Evolutionary conservation across 2,329 filamentous ascomycete genomes (phyloP).

Genomic region (Venturia asperata): DNA sequence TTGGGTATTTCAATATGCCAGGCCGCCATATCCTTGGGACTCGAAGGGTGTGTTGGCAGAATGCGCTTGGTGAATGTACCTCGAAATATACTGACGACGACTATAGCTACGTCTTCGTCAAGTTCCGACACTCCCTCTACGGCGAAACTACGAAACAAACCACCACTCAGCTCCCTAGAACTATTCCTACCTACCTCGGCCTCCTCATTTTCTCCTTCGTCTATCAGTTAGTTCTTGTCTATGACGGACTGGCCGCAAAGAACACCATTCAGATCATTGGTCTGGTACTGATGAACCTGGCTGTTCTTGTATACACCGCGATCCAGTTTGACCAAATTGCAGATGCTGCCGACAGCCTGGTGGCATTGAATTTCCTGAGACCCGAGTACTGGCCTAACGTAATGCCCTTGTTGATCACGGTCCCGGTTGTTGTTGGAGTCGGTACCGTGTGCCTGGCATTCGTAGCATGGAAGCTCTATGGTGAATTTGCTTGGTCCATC

Average conservation of each 20-base stretch:
- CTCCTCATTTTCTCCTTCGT: conserved; percentile 97
- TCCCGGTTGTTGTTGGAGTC: conserved; percentile 75
- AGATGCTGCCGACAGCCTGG: conserved; percentile 58
- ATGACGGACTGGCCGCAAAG: conserved; percentile 87
- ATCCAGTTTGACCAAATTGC: conserved; percentile 89
- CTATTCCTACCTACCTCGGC: conserved; percentile 91
- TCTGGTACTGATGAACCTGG: conserved; percentile 84
- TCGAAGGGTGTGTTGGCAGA: conserved; percentile 66
- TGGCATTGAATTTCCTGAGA: conserved; percentile 40
- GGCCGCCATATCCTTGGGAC: conserved; percentile 68
- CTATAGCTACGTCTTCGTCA: conserved; percentile 76
- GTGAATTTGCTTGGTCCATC: conserved; percentile 98
- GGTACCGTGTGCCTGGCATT: conserved; percentile 66
- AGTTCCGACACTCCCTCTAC: conserved; percentile 61
- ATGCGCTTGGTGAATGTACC: not conserved
- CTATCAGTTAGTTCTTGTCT: conserved; percentile 82
- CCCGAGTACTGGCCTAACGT: conserved; percentile 58
- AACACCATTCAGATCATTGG: conserved; percentile 99
- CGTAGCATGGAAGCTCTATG: conserved; percentile 89
- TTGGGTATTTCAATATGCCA: conserved; percentile 67
- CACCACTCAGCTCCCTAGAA: conserved; percentile 30
- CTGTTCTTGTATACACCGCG: conserved; percentile 83
- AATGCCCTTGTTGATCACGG: conserved; percentile 71
- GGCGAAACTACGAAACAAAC: conserved; percentile 36
- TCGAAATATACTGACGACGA: not conserved